Evolutionary conservation across 2,329 filamentous ascomycete genomes (phyloP), one percentile per base, ranked within the genome.

Genomic region (Dactylellina cionopaga): DNA sequence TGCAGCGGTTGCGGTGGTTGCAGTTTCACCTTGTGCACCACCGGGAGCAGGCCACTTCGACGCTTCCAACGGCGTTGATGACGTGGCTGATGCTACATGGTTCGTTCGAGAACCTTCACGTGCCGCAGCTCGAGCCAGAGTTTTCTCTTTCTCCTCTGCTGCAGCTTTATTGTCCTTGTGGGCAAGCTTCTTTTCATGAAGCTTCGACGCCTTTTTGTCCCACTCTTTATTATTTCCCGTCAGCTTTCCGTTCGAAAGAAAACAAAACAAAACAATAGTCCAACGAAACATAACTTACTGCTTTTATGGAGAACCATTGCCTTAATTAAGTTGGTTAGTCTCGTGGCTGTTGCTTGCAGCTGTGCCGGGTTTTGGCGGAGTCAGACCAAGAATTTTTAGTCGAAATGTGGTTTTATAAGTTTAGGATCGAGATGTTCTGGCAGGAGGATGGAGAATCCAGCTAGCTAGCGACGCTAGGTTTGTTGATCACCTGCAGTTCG

Each of bases 231-330:
- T 51, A 51, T 47, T 33, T 35, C n/a, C n/a, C 22, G 29, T 55
- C 68, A 37, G 37, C 25, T 9, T 25, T 22, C 27, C 19, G 7
- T 17, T 15, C 17, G 5, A 15, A 22, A 35, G 3, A 17, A 27
- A 52, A 35, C 47, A 13, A 17, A 44, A 29, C 27, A 46, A 43
- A n/a, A 44, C 33, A 24, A 35, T 11, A 13, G 3, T 59, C 54
- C n/a, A 46, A 19, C 55, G 49, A 10, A 10, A 15, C 13, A 7
- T 52, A 63, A 74, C 73, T 46, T 72, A 77, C 76, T 77, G 47
- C 75, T 77, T 55, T 77, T 75, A 64, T 77, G 76, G 56, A 77
- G 76, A 39, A 77, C 76, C 76, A 77, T 77, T 72, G 52, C 43
- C 46, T 51, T 15, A 22, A 55, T n/a, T n/a, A n/a, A n/a, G n/a